Evolutionary conservation across 371 early-diverging fungal genomes (phyloP).

Genomic region (Choanephora cucurbitarum): DNA sequence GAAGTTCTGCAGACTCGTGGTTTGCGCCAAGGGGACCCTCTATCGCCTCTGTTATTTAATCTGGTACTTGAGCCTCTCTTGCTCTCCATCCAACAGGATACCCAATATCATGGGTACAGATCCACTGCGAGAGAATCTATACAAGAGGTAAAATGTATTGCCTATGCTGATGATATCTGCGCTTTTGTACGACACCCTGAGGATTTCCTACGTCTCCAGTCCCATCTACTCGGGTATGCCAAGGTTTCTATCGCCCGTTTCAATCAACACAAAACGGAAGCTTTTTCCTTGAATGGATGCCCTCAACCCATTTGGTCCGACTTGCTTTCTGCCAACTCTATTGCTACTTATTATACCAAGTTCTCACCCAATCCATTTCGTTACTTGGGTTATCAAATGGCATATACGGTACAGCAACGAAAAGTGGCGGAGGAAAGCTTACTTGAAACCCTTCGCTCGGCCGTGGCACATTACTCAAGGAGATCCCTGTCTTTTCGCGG

Average conservation of each 20-base stretch:
- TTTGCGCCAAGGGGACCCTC: conserved; percentile 16
- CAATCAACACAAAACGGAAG: conserved; percentile 6
- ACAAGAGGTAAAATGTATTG: not conserved
- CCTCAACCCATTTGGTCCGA: not conserved
- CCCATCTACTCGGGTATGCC: not conserved
- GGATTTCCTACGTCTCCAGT: not conserved
- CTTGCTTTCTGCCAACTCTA: not conserved
- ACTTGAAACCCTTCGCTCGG: not conserved
- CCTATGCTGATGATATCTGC: conserved; percentile 8
- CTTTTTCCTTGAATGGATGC: not conserved
- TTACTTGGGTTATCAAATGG: not conserved
- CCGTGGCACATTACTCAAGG: not conserved
- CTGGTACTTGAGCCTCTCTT: conserved; percentile 20
- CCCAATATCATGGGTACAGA: too few relatives aligned
- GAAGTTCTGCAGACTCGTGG: conserved; percentile 11
- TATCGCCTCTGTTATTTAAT: conserved; percentile 19
- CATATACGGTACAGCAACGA: not conserved
- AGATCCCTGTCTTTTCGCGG: not conserved
- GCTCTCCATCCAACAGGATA: not conserved
- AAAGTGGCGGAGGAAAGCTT: not conserved
- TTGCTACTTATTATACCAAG: not conserved
- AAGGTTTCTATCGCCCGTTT: conserved; percentile 2
- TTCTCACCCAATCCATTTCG: not conserved
- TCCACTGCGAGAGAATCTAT: not conserved
- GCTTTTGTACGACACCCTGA: not conserved